These are phyloP conservation scores for Dimocarpus longan DNA, from an alignment of 345 rosid genomes.

Conservation along the genomic window DNA sequence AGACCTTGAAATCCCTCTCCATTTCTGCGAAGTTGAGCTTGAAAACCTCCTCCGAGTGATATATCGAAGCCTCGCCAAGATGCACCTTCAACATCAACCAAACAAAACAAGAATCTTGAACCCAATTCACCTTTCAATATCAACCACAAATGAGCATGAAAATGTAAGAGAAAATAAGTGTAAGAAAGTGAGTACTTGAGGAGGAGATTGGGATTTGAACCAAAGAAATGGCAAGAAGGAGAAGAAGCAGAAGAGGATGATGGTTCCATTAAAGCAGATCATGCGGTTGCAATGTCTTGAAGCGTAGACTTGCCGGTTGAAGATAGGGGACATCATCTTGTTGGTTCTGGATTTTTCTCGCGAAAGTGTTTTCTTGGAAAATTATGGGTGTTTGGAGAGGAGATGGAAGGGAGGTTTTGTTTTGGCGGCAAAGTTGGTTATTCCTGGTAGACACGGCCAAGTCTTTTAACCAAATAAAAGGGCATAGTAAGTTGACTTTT, in stretches of 20 bases:
- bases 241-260: background rate
- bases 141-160: background rate
- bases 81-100: background rate
- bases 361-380: background rate
- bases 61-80: background rate
- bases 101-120: background rate
- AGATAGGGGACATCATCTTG: background rate
- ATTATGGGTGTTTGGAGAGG: background rate
- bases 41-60: constrained; percentile 23
- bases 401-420: background rate
- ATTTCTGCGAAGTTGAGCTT: constrained; percentile 15
- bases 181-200: background rate
- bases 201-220: background rate
- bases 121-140: background rate
- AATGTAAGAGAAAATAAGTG: background rate
- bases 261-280: background rate
- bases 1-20: constrained; percentile 24
- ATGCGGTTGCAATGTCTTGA: too few relatives aligned
- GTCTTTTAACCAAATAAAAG: too few relatives aligned
- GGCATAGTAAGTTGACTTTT: too few relatives aligned
- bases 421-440: background rate
- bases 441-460: background rate
- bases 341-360: background rate
- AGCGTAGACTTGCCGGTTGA: background rate
- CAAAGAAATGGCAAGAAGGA: background rate